Evolutionary conservation across 2,329 filamentous ascomycete genomes (phyloP).

Genomic region (Dothideomycetidae sp.): DNA sequence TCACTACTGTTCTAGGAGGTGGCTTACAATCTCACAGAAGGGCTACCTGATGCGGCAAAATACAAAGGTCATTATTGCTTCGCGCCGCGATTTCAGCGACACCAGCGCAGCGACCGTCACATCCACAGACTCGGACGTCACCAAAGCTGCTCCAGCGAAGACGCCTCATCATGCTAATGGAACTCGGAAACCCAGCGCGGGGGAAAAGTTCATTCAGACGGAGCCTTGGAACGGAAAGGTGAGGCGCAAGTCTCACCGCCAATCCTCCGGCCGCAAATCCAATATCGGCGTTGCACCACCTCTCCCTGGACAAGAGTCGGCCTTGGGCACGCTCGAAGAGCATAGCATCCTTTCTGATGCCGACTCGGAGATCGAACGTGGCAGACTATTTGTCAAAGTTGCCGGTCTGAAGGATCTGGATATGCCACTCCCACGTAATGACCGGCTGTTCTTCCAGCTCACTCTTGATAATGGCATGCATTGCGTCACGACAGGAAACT

Average conservation of each 20-base stretch:
- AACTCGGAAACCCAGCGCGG: conserved; percentile 57
- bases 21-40: conserved; percentile 50
- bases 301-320: conserved; percentile 71
- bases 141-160: conserved; percentile 9
- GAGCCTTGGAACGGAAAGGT: conserved; percentile 88
- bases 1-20: neutral
- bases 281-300: conserved; percentile 45
- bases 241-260: conserved; percentile 50
- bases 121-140: conserved; percentile 4
- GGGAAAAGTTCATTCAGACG: conserved; percentile 74
- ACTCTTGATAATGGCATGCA: conserved; percentile 97
- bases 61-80: conserved; percentile 92
- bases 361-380: conserved; percentile 73
- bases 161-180: conserved; percentile 21
- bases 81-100: conserved; percentile 44
- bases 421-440: conserved; percentile 75
- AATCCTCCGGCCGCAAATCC: conserved; percentile 33
- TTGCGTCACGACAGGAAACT: conserved; percentile 91
- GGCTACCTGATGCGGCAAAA: conserved; percentile 98
- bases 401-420: conserved; percentile 94
- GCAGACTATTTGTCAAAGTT: conserved; percentile 94
- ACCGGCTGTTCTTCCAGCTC: conserved; percentile 85
- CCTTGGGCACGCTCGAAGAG: conserved; percentile 52
- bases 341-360: conserved; percentile 46
- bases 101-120: conserved; percentile 36